A percentile compares a stretch with the other conserved stretches of the same genome.
Conservation (phyloP, 2,329 filamentous ascomycete genomes). For the Pyrenochaeta sp. region DNA sequence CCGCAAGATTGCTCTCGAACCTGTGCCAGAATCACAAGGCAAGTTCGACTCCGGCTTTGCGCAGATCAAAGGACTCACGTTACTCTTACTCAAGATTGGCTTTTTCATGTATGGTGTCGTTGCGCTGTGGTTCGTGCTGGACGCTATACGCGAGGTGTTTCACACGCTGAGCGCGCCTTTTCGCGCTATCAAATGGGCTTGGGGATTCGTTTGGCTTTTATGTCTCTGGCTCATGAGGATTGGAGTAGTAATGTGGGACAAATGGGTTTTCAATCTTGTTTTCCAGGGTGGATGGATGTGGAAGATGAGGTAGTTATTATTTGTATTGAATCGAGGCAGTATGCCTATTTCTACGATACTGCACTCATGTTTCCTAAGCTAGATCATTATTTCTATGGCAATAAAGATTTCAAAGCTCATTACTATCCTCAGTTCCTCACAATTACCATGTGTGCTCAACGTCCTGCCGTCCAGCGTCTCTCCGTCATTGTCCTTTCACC, state of each 20-base stretch:
- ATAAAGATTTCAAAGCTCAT: background rate
- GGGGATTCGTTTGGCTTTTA: constrained; percentile 19
- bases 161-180: constrained; percentile 36
- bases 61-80: constrained; percentile 25
- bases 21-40: background rate
- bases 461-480: background rate
- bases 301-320: constrained; percentile 4
- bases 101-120: constrained; percentile 34
- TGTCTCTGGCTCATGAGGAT: constrained; percentile 1
- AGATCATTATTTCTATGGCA: background rate
- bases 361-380: background rate
- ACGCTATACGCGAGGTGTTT: constrained; percentile 35
- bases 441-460: background rate
- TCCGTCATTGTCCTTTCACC: background rate
- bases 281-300: constrained; percentile 23
- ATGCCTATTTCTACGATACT: too few species aligned
- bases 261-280: constrained; percentile 21
- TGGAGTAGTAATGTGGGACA: constrained; percentile 13
- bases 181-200: constrained; percentile 15
- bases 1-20: constrained; percentile 14
- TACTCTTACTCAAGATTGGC: constrained; percentile 27
- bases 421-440: background rate
- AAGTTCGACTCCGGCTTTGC: constrained; percentile 36
- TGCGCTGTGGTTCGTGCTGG: constrained; percentile 40
- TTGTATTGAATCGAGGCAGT: background rate